Evolutionary conservation across 2,329 filamentous ascomycete species (phyloP).

Genomic region (Geosmithia flava): DNA sequence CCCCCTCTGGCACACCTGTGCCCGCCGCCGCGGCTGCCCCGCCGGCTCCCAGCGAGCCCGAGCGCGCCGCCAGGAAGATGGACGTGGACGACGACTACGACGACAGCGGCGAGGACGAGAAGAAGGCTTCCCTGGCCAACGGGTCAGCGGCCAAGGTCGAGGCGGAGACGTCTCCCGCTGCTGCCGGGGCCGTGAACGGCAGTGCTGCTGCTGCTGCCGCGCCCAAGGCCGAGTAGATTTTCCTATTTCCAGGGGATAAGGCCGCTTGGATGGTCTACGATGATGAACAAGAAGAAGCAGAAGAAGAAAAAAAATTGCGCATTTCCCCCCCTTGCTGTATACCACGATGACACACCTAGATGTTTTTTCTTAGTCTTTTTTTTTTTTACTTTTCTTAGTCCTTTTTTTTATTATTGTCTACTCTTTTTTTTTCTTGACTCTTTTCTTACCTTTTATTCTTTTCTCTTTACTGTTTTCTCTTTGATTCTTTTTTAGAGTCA

Average conservation of each 20-base stretch:
- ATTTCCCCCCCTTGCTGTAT: not conserved
- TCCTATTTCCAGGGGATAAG: not conserved
- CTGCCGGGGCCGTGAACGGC: conserved; percentile 31
- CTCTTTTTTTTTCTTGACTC: not conserved
- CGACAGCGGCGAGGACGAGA: conserved; percentile 81
- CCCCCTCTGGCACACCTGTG: conserved; percentile 5
- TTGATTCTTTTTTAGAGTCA: too few species aligned
- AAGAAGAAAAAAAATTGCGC: not conserved
- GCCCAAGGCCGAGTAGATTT: conserved; percentile 30
- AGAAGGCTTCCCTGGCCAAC: conserved; percentile 38
- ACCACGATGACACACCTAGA: not conserved
- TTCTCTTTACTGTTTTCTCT: too few species aligned
- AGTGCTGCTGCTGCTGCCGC: conserved; percentile 19
- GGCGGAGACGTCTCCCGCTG: conserved; percentile 23
- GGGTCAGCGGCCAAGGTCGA: conserved; percentile 4
- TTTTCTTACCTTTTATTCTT: too few species aligned
- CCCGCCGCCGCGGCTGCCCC: not conserved
- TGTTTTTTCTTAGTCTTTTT: conserved; percentile 6
- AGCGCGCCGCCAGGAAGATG: conserved; percentile 80
- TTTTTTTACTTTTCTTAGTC: not conserved
- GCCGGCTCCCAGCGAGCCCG: conserved; percentile 50
- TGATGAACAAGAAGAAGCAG: not conserved
- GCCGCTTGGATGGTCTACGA: not conserved
- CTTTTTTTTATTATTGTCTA: not conserved
- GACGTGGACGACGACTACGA: conserved; percentile 97